Base-by-base conservation (phyloP, 805 yeast genomes). In the Tanozyma kutaoensis region DNA sequence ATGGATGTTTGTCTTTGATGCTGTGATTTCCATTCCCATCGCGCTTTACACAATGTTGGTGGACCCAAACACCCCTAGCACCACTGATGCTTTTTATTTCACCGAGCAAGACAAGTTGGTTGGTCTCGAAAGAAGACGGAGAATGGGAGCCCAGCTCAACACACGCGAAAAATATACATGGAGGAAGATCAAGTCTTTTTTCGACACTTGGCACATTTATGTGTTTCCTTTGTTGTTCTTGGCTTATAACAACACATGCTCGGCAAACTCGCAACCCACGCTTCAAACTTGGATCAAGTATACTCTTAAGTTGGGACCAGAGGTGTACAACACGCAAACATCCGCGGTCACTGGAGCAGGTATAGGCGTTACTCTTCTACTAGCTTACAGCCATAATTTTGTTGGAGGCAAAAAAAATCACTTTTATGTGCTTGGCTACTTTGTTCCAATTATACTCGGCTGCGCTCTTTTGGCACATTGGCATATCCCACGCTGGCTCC, bases 191-290 rank as follows among this genome's bases (percentile, higher is more conserved):
- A 60, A 54, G 32, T 28, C 53, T 1, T 58, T 56, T 35, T 63
- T 64, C 46, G 48, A 36, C 30, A 59, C 69, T 4, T 66, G 72
- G 72, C 72, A 66, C 42, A 46, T 59, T 14, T 57, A 40, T 24
- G 56, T 60, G 12, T 63, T 64, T 37, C 69, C 69, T 7, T 7
- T 52, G 2, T 21, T 60, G 24, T 58, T 58, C 34, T 43, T 56
- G 30, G 48, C 54, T 7, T 55, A 48, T 40, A 55, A 58, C 37
- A 58, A 56, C 34, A 13, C 56, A 2, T 38, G 52, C 28, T 51
- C 58, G n/a, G 39, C 42, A 2, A 38, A 19, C 14, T 25, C 50
- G 4, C 65, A 57, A 28, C 69, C 68, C 12, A 54, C 69, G 0
- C 52, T 66, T 33, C 46, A 50, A 13, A 43, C 58, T 5, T 68